Evolutionary conservation across 169 alveolate species (phyloP).

Genomic region (Miamiensis avidus): DNA sequence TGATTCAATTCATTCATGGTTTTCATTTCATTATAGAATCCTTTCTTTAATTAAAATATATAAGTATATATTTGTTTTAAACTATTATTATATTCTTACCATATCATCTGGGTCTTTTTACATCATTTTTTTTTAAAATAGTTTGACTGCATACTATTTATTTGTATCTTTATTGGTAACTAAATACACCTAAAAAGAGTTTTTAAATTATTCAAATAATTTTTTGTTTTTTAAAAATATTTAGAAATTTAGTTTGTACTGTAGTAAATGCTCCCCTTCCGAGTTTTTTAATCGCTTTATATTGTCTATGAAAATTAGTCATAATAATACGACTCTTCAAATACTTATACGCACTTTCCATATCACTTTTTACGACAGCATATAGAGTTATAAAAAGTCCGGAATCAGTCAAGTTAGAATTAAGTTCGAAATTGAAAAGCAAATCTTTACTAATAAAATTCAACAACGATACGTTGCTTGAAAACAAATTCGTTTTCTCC

Average conservation of each 20-base stretch:
- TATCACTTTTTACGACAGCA: neutral
- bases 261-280: neutral
- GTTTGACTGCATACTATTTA: neutral
- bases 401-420: neutral
- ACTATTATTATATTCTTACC: neutral
- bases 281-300: neutral
- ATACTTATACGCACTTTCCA: neutral
- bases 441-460: neutral
- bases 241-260: neutral
- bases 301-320: neutral
- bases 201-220: no score
- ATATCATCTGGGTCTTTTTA: neutral
- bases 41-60: neutral
- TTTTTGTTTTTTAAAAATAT: no score
- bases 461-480: neutral
- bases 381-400: no score
- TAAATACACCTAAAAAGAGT: neutral
- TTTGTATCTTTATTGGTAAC: neutral
- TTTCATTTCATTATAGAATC: neutral
- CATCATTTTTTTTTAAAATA: no score
- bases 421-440: neutral
- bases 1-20: neutral
- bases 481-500: neutral
- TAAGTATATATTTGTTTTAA: no score
- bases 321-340: neutral